These are phyloP conservation scores for Amaranthus tricolor DNA, from an alignment of 179 eudicot species.

Conservation along the genomic window DNA sequence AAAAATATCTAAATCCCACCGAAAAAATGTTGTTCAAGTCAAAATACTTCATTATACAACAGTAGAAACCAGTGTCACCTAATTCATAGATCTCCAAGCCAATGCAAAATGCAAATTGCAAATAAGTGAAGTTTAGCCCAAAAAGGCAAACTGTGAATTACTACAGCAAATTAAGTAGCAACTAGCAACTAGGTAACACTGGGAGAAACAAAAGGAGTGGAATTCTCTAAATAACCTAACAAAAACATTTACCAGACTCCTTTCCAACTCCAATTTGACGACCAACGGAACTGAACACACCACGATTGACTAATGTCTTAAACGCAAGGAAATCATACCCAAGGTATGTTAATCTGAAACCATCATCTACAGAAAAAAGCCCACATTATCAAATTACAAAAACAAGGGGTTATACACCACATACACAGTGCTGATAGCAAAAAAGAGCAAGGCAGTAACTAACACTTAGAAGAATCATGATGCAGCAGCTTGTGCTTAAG, in stretches of 20 bases:
- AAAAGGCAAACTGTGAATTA: too few relatives aligned
- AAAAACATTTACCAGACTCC: slow-evolving; percentile 68
- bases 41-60: too few relatives aligned
- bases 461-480: slow-evolving; percentile 91
- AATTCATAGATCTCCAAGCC: too few relatives aligned
- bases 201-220: too few relatives aligned
- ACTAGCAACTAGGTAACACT: too few relatives aligned
- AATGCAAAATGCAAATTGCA: too few relatives aligned
- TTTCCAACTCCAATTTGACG: slow-evolving; percentile 98
- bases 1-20: slow-evolving; percentile 60
- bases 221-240: too few relatives aligned
- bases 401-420: not conserved
- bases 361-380: slow-evolving; percentile 56
- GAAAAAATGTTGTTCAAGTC: too few relatives aligned
- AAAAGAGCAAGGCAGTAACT: slow-evolving; percentile 26
- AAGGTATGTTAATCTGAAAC: slow-evolving; percentile 87
- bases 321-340: slow-evolving; percentile 99
- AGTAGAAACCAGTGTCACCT: too few relatives aligned
- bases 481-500: slow-evolving; percentile 91
- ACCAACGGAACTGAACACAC: slow-evolving; percentile 77
- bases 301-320: slow-evolving; percentile 84
- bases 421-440: not conserved
- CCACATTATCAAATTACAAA: not conserved
- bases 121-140: too few relatives aligned
- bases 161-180: too few relatives aligned